phyloP scores from a whole-genome alignment of 192 early-diverging fungal genomes.

The Phycomyces nitens region DNA sequence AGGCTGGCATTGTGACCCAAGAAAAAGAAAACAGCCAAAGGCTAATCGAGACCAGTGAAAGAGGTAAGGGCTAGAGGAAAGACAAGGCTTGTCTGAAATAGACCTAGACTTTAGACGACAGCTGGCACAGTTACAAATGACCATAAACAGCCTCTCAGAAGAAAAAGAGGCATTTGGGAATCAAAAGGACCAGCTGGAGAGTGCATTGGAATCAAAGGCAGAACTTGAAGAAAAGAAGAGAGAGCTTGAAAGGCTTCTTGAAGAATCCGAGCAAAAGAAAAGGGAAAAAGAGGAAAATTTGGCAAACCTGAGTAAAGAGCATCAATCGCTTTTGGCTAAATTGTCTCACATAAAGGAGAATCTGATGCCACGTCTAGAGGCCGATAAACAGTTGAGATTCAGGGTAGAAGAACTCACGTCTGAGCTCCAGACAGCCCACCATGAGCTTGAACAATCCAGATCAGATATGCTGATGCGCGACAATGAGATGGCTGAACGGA shows the following conservation, averaged over 20 bases:
- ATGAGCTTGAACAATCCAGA: constrained; percentile 58
- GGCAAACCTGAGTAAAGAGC: constrained; percentile 46
- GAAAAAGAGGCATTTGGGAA: constrained; percentile 45
- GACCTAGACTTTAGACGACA: constrained; percentile 26
- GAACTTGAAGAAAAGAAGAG: constrained; percentile 7
- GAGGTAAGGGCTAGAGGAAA: not conserved
- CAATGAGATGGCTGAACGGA: constrained; percentile 55
- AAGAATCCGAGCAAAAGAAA: constrained; percentile 29
- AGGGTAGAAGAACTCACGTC: constrained; percentile 52
- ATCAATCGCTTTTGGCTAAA: constrained; percentile 70
- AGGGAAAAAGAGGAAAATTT: constrained; percentile 37
- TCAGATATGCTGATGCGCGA: constrained; percentile 58
- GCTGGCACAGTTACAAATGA: constrained; percentile 25
- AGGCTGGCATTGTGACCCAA: constrained; percentile 2
- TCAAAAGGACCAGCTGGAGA: constrained; percentile 16
- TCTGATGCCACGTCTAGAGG: constrained; percentile 76
- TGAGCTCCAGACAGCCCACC: constrained; percentile 41
- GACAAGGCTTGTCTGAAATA: not conserved
- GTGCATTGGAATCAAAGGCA: constrained; percentile 1
- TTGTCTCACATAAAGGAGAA: constrained; percentile 79
- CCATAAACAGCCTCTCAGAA: constrained; percentile 36
- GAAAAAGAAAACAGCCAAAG: constrained; percentile 2
- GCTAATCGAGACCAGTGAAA: not conserved
- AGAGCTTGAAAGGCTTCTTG: constrained; percentile 27
- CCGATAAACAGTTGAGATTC: constrained; percentile 69